Percentiles rank a stretch among this genome's conserved stretches.
These are phyloP conservation scores for Fistulifera solaris DNA, from an alignment of 108 stramenopile genomes.

Conservation along the genomic window DNA sequence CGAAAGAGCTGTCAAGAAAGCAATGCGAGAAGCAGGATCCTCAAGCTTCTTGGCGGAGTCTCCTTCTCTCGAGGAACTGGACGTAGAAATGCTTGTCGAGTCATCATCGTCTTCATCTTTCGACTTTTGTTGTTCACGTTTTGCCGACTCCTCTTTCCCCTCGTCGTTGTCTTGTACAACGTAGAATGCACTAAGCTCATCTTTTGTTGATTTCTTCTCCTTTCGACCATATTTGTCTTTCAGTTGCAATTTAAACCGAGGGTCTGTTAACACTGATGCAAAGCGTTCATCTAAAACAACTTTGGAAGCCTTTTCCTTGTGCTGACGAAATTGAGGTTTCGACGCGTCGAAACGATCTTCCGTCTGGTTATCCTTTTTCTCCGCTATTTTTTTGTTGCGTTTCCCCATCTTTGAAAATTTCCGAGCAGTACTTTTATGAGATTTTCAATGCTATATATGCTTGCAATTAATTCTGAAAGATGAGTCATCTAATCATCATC, in stretches of 20 bases:
- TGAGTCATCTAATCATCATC: too few relatives aligned
- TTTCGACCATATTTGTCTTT: conserved; percentile 67
- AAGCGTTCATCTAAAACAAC: conserved; percentile 80
- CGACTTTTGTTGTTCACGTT: conserved; percentile 12
- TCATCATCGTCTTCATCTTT: conserved; percentile 7
- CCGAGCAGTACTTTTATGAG: too few relatives aligned
- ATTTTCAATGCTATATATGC: too few relatives aligned
- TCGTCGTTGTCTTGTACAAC: conserved; percentile 21
- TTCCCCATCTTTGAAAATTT: too few relatives aligned
- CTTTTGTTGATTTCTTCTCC: conserved; percentile 18
- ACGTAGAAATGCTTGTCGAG: too few relatives aligned
- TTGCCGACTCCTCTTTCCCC: conserved; percentile 19
- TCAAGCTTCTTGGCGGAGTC: conserved; percentile 17
- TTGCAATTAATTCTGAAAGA: too few relatives aligned
- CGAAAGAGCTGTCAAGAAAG: conserved; percentile 88
- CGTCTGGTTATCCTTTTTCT: too few relatives aligned
- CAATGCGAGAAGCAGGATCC: conserved; percentile 78
- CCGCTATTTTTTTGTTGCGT: too few relatives aligned
- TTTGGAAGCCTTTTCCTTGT: conserved; percentile 19
- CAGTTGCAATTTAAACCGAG: conserved; percentile 45
- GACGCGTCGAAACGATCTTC: conserved; percentile 3
- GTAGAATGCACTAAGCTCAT: conserved; percentile 55
- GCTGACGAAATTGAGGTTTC: conserved; percentile 6
- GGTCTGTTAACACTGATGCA: conserved; percentile 68
- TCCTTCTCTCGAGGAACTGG: conserved; percentile 4